Evolutionary conservation across 2,329 filamentous ascomycete genomes (phyloP).

Genomic region (Tolypocladium tundrense): DNA sequence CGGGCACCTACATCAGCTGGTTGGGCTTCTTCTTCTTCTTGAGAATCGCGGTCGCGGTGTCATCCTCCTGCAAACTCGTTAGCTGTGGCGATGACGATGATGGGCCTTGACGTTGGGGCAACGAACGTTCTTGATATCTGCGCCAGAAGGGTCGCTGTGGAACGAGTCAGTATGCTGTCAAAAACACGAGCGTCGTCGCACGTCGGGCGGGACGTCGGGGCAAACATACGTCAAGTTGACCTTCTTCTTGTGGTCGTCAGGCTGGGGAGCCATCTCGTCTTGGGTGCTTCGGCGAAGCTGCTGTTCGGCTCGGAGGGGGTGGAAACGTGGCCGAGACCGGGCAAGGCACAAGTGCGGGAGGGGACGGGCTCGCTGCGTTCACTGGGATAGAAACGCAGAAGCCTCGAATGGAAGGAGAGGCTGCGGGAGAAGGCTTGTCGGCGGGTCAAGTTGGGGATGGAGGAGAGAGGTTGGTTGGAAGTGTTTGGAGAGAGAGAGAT

Average conservation of each 20-base stretch:
- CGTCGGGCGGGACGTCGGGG: background rate
- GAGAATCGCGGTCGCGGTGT: slow-evolving; percentile 88
- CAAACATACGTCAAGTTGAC: slow-evolving; percentile 66
- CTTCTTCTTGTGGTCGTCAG: slow-evolving; percentile 66
- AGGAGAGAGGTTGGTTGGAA: slow-evolving; percentile 9
- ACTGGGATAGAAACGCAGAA: background rate
- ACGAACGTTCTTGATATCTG: slow-evolving; percentile 73
- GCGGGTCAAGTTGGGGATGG: background rate
- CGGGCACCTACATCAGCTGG: slow-evolving; percentile 71
- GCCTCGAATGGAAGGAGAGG: slow-evolving; percentile 1
- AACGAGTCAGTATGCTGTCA: slow-evolving; percentile 21
- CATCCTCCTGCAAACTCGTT: slow-evolving; percentile 57
- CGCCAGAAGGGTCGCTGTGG: slow-evolving; percentile 74
- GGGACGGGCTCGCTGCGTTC: background rate
- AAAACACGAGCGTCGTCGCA: background rate
- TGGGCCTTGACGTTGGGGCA: slow-evolving; percentile 8
- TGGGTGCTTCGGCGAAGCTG: slow-evolving; percentile 17
- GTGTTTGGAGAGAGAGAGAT: slow-evolving; percentile 9
- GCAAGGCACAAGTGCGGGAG: slow-evolving; percentile 1
- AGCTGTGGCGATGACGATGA: slow-evolving; percentile 8
- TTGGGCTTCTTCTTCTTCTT: slow-evolving; percentile 99
- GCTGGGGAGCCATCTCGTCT: slow-evolving; percentile 60
- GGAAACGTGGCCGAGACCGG: slow-evolving; percentile 12
- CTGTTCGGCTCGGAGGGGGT: slow-evolving; percentile 11
- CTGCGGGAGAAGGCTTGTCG: background rate